Base-by-base conservation (phyloP, 208 protist genomes). In the Tritrichomonas musculus region DNA sequence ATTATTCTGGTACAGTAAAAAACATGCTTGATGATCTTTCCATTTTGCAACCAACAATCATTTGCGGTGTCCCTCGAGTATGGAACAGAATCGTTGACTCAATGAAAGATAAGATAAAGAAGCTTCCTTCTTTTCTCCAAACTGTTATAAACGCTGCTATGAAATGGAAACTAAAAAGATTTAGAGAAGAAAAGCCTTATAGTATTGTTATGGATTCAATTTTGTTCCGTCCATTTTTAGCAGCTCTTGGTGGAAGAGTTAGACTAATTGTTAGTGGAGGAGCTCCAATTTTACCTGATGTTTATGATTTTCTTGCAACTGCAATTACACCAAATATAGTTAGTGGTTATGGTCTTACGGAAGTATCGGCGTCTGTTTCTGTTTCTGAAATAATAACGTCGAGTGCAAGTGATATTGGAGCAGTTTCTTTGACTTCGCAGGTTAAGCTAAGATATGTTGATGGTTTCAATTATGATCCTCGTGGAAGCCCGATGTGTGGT, bases 31-130 rank as follows among this genome's bases (percentile, higher is more conserved):
- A 96, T 41, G 97, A 97, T 88, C 95, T 96, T 50, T 39, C 82
- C 9, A 93, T 65, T 8, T 95, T 97, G 22, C 92, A 93, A 13
- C 97, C 97, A 22, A 97, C 96, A 25, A 92, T 97, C 73, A 95
- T 97, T 25, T 41, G 64, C 47, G 94, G 92, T 50, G 96, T 97
- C 20, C 97, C 97, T 36, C 93, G 96, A 80, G 93, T 97, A 27
- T 96, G 95, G 92, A 94, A 96, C 80, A 93, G 94, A 36, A 93
- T 97, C 4, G 95, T 96, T 66, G 82, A 92, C 9, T 8, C 1
- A 9, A 92, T 92, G 33, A 66, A 53, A 41, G 9, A 33, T 30
- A 66, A 66, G 30, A 47, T 92, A 8, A 69, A 64, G 9, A 39
- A 33, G 4, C 73, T 49, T 53, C 44, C 73, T 33, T 33, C 44